Base-by-base conservation (phyloP, 176 grass and related monocot genomes). In the Juncus effusus region DNA sequence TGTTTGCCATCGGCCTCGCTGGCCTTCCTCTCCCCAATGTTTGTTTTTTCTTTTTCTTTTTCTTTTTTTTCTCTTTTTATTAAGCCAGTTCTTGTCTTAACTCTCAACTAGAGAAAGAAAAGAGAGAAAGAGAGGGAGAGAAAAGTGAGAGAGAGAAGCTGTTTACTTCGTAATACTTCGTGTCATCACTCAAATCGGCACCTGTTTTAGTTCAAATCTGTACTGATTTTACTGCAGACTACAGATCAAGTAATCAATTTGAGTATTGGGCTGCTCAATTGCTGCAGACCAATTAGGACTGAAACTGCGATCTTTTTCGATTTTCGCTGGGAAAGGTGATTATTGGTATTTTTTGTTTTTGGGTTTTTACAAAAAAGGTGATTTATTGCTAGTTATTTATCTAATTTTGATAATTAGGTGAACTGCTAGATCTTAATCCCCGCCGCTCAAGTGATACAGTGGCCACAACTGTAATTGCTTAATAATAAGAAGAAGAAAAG, bases 111-210 rank as follows among this genome's bases (percentile, higher is more conserved):
- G 44, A 54, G 56, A 64, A 11, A 39, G 52, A 73, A 52, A 52
- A 8, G 42, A 60, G 10, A 7, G 12, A 42, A 54, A 15, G 42
- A 8, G 42, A 36, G 6, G 7, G 59, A 12, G 45, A 63, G 45
- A 83, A 63, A 14, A 36, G 13, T 8, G 16, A 36, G 16, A 36
- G 16, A 61, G 16, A 36, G 8, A 10, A 4, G 16, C 13, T 36
- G 14, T 28, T 57, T 57, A 5, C 14, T 57, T 57, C 19, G 19
- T 28, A 1, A 65, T 39, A 3, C 36, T 44, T 14, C 81, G 76
- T 79, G 58, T 75, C 76, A 44, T 68, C 74, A 58, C 70, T 68
- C 80, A 66, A 78, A 73, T 83, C 63, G 51, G 41, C 54, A 63
- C 49, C 73, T 16, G 40, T 63, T 86, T 28, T 28, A 28, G 19